A percentile compares a stretch with the other conserved stretches of the same genome.
phyloP scores from a whole-genome alignment of 2,329 filamentous ascomycete species.

The Septoria linicola region DNA sequence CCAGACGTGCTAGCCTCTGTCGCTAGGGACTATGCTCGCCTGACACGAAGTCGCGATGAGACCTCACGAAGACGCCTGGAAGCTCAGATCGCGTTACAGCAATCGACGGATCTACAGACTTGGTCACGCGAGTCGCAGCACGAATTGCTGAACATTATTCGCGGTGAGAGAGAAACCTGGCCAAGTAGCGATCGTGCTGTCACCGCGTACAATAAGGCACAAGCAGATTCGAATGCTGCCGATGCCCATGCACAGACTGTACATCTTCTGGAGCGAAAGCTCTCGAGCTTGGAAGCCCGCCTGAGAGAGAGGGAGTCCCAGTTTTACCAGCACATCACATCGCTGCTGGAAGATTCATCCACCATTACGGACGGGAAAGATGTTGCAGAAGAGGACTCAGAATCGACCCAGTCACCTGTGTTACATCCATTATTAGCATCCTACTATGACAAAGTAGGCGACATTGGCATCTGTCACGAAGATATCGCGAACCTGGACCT shows the following conservation, averaged over 20 bases:
- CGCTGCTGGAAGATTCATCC: background rate
- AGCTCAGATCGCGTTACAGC: background rate
- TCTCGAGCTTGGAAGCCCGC: background rate
- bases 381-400: background rate
- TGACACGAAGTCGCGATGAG: background rate
- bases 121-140: background rate
- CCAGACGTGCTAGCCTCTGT: too few species aligned
- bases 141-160: background rate
- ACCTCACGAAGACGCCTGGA: background rate
- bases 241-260: background rate
- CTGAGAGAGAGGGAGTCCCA: background rate
- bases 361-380: too few species aligned
- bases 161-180: background rate
- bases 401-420: background rate
- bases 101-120: background rate
- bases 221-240: background rate
- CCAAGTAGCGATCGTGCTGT: background rate
- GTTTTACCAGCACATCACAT: background rate
- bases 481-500: background rate
- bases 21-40: too few species aligned
- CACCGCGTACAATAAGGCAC: background rate
- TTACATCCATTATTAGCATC: conserved; percentile 2
- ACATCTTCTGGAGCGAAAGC: background rate
- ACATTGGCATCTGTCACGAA: conserved; percentile 2
- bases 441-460: conserved; percentile 11